A percentile compares a stretch with the other conserved stretches of the same genome.
Evolutionary conservation across 208 protist species (phyloP).

Genomic region (Trypanosoma boissoni): DNA sequence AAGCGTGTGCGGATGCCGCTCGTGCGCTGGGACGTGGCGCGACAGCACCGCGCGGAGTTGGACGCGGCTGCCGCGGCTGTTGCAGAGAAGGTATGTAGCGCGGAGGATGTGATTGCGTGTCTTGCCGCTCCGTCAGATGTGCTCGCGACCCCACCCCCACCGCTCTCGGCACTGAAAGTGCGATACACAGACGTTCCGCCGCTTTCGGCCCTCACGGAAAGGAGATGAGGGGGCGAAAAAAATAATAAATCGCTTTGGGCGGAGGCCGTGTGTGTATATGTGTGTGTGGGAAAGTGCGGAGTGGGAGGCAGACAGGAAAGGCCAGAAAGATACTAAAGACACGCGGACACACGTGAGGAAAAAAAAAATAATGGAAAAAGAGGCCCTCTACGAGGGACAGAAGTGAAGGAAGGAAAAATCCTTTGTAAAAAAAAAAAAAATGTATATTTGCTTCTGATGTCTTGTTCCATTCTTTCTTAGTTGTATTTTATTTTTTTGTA

Average conservation of each 20-base stretch:
- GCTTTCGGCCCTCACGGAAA: constrained; percentile 6
- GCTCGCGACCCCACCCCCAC: constrained; percentile 31
- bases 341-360: too few relatives aligned
- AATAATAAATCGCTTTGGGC: too few relatives aligned
- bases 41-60: constrained; percentile 29
- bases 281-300: too few relatives aligned
- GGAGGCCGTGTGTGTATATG: too few relatives aligned
- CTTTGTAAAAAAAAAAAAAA: neutral
- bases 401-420: neutral
- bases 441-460: neutral
- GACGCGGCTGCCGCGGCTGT: constrained; percentile 31
- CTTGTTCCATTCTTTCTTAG: too few relatives aligned
- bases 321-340: too few relatives aligned
- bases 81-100: constrained; percentile 6
- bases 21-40: constrained; percentile 27
- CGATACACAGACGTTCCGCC: constrained; percentile 24
- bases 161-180: constrained; percentile 27
- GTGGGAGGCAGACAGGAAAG: too few relatives aligned
- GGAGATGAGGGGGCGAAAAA: too few relatives aligned
- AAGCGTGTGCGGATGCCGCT: constrained; percentile 66
- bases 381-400: too few relatives aligned
- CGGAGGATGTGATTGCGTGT: constrained; percentile 41
- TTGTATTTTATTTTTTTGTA: too few relatives aligned
- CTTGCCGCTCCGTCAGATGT: constrained; percentile 70
- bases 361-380: too few relatives aligned